These are phyloP conservation scores for Fistulinella cinereoalba DNA, from an alignment of 1,284 basidiomycete genomes.

Conservation along the genomic window DNA sequence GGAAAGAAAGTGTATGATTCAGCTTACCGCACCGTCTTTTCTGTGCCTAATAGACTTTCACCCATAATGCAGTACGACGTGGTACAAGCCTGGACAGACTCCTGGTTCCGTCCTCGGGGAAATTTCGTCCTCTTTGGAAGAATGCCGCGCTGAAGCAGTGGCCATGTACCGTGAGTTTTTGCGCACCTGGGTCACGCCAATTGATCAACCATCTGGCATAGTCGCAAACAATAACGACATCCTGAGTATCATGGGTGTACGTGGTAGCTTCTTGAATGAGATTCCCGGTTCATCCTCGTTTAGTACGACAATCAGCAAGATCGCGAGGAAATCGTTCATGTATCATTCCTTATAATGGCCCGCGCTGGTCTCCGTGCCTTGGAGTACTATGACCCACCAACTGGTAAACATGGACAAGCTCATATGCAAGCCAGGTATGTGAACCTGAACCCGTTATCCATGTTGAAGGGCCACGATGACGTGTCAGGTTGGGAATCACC, in stretches of 20 bases:
- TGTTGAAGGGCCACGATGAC: neutral
- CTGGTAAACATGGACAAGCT: conserved; percentile 84
- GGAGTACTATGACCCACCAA: conserved; percentile 79
- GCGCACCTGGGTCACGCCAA: neutral
- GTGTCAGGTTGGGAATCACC: conserved; percentile 71
- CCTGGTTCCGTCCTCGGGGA: conserved; percentile 77
- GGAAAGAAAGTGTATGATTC: conserved; percentile 64
- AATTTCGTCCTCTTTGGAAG: conserved; percentile 84
- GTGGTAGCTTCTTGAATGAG: conserved; percentile 18
- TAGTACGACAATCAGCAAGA: conserved; percentile 68
- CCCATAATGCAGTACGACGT: conserved; percentile 50
- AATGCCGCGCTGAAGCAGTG: conserved; percentile 83
- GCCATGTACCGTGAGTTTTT: conserved; percentile 64
- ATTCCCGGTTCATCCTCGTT: neutral
- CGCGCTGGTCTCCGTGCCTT: conserved; percentile 77
- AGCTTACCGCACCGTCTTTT: neutral
- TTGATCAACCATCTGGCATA: conserved; percentile 28
- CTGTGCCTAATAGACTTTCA: neutral
- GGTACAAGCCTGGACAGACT: conserved; percentile 84
- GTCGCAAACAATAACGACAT: conserved; percentile 72
- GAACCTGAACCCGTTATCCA: neutral
- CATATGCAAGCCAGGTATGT: conserved; percentile 83
- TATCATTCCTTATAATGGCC: conserved; percentile 82
- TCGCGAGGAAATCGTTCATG: conserved; percentile 73
- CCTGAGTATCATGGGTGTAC: conserved; percentile 71